Percentiles rank a stretch among this genome's conserved stretches.
Evolutionary conservation across 1,284 basidiomycete genomes (phyloP).

Genomic region (Athelia psychrophila): DNA sequence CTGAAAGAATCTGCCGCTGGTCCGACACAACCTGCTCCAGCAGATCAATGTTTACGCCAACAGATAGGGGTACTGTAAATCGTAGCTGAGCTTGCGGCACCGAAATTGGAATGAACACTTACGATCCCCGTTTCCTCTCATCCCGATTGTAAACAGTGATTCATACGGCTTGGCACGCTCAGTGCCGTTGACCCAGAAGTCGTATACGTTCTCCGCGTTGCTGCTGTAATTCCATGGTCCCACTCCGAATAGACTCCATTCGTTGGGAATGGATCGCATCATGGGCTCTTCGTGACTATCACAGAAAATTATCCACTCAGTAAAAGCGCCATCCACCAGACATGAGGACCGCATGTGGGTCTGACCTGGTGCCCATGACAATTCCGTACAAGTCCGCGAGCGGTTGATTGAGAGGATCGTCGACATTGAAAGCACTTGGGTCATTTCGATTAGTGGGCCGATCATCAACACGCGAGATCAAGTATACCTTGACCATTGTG

Average conservation of each 20-base stretch:
- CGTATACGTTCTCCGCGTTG: slow-evolving; percentile 51
- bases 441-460: neutral
- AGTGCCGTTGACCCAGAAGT: slow-evolving; percentile 59
- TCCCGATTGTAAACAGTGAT: slow-evolving; percentile 60
- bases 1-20: slow-evolving; percentile 60
- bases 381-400: slow-evolving; percentile 67
- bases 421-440: slow-evolving; percentile 60
- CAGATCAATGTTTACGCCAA: slow-evolving; percentile 46
- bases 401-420: slow-evolving; percentile 62
- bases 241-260: slow-evolving; percentile 52
- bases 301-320: neutral
- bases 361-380: slow-evolving; percentile 62
- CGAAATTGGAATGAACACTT: slow-evolving; percentile 16
- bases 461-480: too few relatives aligned
- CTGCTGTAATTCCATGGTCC: slow-evolving; percentile 62
- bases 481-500: slow-evolving; percentile 41
- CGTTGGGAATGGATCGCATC: slow-evolving; percentile 60
- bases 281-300: slow-evolving; percentile 63
- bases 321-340: neutral
- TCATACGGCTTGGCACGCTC: slow-evolving; percentile 56
- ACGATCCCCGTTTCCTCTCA: slow-evolving; percentile 64
- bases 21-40: slow-evolving; percentile 56
- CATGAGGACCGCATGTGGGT: slow-evolving; percentile 13
- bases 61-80: slow-evolving; percentile 46
- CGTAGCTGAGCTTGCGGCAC: neutral